Conservation (phyloP, 371 early-diverging fungal species). For the Apophysomyces trapeziformis region DNA sequence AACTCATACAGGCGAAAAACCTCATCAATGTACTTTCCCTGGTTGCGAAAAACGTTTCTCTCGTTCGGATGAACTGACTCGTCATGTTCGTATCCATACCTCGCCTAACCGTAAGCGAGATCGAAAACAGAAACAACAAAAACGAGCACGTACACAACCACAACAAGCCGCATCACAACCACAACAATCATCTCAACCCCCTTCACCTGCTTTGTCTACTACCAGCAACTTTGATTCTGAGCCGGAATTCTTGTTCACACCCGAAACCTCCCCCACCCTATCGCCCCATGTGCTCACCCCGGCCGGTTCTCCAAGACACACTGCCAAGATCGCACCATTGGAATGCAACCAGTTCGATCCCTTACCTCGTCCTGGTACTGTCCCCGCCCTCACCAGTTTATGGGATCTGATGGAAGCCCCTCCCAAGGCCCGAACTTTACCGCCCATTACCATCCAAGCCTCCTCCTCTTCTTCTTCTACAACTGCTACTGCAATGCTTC, state of each 20-base stretch:
- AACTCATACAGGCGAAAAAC: slow-evolving; percentile 93
- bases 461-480: background rate
- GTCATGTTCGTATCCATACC: slow-evolving; percentile 81
- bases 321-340: slow-evolving; percentile 31
- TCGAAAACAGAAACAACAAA: slow-evolving; percentile 23
- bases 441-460: slow-evolving; percentile 35
- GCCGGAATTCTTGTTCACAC: slow-evolving; percentile 43
- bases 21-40: slow-evolving; percentile 80
- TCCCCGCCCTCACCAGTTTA: slow-evolving; percentile 21
- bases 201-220: slow-evolving; percentile 46
- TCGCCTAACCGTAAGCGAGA: slow-evolving; percentile 44
- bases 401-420: slow-evolving; percentile 48
- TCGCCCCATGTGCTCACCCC: slow-evolving; percentile 32
- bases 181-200: slow-evolving; percentile 12
- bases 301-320: slow-evolving; percentile 26
- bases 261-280: slow-evolving; percentile 44
- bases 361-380: background rate
- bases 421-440: slow-evolving; percentile 53
- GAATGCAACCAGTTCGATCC: slow-evolving; percentile 26
- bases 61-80: slow-evolving; percentile 88
- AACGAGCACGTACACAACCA: slow-evolving; percentile 8
- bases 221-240: slow-evolving; percentile 44
- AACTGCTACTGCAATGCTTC: slow-evolving; percentile 13
- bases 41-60: slow-evolving; percentile 88
- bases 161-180: slow-evolving; percentile 15